Evolutionary conservation across 2,329 filamentous ascomycete genomes (phyloP), one percentile per base, ranked within the genome.

Genomic region (Setomelanomma holmii): DNA sequence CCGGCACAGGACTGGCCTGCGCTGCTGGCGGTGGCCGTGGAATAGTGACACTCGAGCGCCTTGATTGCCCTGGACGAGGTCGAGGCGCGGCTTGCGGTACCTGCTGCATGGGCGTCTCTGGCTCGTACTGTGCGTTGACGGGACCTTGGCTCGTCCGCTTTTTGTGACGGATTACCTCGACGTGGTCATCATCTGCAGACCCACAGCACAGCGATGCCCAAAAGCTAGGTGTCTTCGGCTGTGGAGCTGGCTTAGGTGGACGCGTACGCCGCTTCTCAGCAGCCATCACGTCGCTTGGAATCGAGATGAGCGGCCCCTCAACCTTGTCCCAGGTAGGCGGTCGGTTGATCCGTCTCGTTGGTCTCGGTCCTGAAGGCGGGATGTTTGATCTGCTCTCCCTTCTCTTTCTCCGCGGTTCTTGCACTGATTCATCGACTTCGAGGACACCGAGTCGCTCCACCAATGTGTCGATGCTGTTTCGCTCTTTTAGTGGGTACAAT

Each of bases 391-490:
- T 57, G 36, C 53, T 64, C 39, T 62, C 51, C 49, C 69, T 66
- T 53, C 60, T 61, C 48, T 60, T 74, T 52, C 49, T 72, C 59
- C 64, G 72, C 49, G 76, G 72, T 27, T 75, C 74, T 43, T 77
- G 74, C 30, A 45, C 59, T 5, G 59, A 51, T 21, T 74, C 71
- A 5, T 87, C 79, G 34, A 92, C 75, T 40, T 90, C 84, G n/a
- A 91, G 73, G 17, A 95, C 78, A 3, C 91, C 91, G 4, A 97
- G 78, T 39, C 90, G 82, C 60, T 91, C 90, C 36, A 92, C 86
- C 51, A 98, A 78, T 0, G 92, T 96, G 73, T 99, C 95, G 49
- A 98, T 83, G 66, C 93, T 97, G 27, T 86, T 88, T 45, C 90
- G 82, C 51, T 84, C 80, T 62, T 87, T 83, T 47, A 88, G 74